A percentile compares a stretch with the other conserved stretches of the same genome.
These are phyloP conservation scores for Fusarium longipes DNA, from an alignment of 2,329 filamentous ascomycete species.

Conservation along the genomic window DNA sequence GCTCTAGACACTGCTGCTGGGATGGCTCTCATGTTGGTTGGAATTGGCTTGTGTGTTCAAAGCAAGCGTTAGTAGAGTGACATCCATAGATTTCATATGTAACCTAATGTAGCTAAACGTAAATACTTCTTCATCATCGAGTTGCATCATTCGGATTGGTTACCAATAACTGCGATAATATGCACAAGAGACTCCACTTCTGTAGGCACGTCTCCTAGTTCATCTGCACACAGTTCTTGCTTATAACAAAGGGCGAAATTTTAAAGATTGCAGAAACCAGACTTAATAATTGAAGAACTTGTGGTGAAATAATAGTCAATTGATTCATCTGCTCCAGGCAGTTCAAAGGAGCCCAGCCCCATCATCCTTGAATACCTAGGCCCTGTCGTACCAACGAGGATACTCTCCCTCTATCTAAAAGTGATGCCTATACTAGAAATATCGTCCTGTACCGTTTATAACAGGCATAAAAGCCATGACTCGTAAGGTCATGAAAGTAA, in stretches of 20 bases:
- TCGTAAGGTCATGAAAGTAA: constrained; percentile 25
- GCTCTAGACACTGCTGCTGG: constrained; percentile 81
- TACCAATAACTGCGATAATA: constrained; percentile 14
- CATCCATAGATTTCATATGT: constrained; percentile 4
- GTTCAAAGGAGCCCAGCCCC: constrained; percentile 44
- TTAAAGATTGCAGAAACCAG: not conserved
- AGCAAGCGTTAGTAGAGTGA: constrained; percentile 60
- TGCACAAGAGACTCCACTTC: constrained; percentile 41
- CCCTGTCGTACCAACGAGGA: constrained; percentile 11
- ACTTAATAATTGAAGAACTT: not conserved
- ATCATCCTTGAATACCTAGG: constrained; percentile 5
- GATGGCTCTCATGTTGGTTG: constrained; percentile 80
- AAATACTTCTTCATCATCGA: constrained; percentile 15
- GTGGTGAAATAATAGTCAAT: constrained; percentile 6
- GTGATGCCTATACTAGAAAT: constrained; percentile 25
- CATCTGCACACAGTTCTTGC: not conserved
- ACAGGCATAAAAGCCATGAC: constrained; percentile 25
- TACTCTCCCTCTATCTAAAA: constrained; percentile 30
- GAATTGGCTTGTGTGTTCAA: constrained; percentile 86
- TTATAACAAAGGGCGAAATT: no score
- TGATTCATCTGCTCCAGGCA: constrained; percentile 45
- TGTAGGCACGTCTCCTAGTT: not conserved
- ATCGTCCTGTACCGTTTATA: constrained; percentile 20
- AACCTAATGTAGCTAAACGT: constrained; percentile 1
- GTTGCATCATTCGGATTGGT: constrained; percentile 38